Percentiles rank a stretch among this genome's conserved stretches.
phyloP scores from a whole-genome alignment of 208 protist genomes.

The Leishmania braziliensis region DNA sequence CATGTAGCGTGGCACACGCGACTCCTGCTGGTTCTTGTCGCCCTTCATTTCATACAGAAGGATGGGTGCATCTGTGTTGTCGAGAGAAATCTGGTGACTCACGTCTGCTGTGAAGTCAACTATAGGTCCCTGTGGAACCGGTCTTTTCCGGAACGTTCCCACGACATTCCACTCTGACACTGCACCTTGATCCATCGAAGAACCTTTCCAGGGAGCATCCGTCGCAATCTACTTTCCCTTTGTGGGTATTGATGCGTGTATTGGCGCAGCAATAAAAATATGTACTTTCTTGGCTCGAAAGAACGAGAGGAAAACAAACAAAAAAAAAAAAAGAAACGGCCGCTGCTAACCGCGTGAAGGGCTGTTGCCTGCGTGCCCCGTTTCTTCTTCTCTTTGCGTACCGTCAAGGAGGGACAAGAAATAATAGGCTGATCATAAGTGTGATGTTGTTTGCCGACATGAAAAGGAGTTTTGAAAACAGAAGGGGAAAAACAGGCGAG shows the following conservation, averaged over 20 bases:
- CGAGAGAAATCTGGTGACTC: conserved; percentile 15
- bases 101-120: conserved; percentile 33
- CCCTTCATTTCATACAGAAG: conserved; percentile 37
- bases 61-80: conserved; percentile 28
- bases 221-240: not conserved
- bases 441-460: not conserved
- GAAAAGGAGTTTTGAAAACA: not conserved
- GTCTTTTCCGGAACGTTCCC: conserved; percentile 37
- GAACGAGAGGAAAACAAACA: not conserved
- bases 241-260: not conserved
- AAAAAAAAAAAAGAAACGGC: not conserved
- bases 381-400: not conserved
- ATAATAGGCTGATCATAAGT: not conserved
- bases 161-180: conserved; percentile 46
- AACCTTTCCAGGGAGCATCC: not conserved
- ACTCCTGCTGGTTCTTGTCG: conserved; percentile 26
- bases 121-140: conserved; percentile 38
- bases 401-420: not conserved
- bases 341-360: not conserved
- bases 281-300: not conserved
- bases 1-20: conserved; percentile 54
- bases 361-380: not conserved
- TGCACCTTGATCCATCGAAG: conserved; percentile 19
- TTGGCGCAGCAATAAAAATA: not conserved
- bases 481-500: not conserved